Conservation (phyloP, 2,329 filamentous ascomycete genomes). For the Claviceps pazoutovae region DNA sequence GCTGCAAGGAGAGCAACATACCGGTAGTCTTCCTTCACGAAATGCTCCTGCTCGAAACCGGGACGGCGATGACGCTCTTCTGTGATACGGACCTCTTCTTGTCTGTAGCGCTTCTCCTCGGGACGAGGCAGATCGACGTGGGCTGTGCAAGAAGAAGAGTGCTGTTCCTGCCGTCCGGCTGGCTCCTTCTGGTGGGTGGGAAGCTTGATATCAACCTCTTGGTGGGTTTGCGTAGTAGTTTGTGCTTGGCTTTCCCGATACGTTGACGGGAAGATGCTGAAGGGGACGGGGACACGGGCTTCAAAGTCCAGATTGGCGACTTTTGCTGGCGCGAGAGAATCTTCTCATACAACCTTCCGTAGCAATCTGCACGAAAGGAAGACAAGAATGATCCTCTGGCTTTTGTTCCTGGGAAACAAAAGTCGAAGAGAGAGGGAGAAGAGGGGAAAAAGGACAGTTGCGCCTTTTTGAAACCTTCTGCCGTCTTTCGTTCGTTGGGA, state of each 20-base stretch:
- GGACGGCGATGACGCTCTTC: constrained; percentile 64
- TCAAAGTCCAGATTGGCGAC: constrained; percentile 99
- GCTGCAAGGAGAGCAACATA: constrained; percentile 22
- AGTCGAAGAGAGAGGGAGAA: constrained; percentile 28
- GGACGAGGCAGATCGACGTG: constrained; percentile 50
- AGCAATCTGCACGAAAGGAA: constrained; percentile 49
- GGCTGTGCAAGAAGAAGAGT: constrained; percentile 60
- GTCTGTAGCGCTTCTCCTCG: constrained; percentile 40
- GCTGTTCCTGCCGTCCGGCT: constrained; percentile 97
- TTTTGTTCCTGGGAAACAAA: constrained; percentile 46
- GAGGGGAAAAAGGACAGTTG: constrained; percentile 16
- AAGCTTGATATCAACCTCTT: constrained; percentile 79
- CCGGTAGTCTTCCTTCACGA: constrained; percentile 37
- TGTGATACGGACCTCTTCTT: constrained; percentile 76
- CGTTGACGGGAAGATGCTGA: constrained; percentile 99
- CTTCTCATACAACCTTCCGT: constrained; percentile 49
- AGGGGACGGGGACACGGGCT: constrained; percentile 96
- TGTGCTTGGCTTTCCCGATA: constrained; percentile 52
- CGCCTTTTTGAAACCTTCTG: constrained; percentile 23
- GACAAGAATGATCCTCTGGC: constrained; percentile 54
- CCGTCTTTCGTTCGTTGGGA: constrained; percentile 15
- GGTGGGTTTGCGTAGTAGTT: constrained; percentile 51
- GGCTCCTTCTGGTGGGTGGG: constrained; percentile 39
- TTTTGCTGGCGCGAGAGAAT: constrained; percentile 52
- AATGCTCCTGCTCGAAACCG: constrained; percentile 43